A percentile compares a stretch with the other conserved stretches of the same genome.
phyloP scores from a whole-genome alignment of 176 grass and related monocot species.

The Rhynchospora pubera region DNA sequence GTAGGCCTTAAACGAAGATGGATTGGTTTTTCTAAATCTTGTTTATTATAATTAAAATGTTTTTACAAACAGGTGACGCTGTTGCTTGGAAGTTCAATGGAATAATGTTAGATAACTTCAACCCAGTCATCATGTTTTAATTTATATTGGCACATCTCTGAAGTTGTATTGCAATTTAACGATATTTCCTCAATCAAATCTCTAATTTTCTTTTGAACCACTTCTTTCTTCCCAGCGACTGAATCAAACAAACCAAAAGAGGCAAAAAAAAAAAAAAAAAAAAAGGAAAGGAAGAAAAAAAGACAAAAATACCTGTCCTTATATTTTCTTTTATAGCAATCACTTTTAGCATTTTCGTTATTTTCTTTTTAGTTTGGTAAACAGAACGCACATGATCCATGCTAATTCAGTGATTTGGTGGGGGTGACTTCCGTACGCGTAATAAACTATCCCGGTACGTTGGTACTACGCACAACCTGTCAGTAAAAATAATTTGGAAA shows the following conservation, averaged over 20 bases:
- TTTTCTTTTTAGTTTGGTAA: no score
- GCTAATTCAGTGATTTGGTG: neutral
- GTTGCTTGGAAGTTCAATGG: neutral
- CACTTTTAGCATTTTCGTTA: no score
- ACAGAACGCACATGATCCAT: no score
- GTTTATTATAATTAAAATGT: neutral
- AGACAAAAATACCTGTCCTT: no score
- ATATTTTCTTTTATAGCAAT: no score
- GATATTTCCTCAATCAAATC: neutral
- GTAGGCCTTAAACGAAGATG: neutral
- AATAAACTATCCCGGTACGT: neutral
- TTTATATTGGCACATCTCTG: neutral
- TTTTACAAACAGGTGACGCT: neutral
- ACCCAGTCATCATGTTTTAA: neutral
- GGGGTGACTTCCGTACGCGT: neutral
- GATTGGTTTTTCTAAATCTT: neutral
- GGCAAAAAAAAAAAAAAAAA: no score
- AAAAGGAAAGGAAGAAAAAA: no score
- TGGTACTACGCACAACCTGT: neutral
- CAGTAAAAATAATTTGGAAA: conserved; percentile 5
- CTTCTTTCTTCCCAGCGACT: no score
- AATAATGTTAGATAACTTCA: neutral
- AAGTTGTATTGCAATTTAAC: neutral
- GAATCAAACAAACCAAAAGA: no score
- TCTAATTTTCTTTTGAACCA: no score